Base-by-base conservation (phyloP, 1,284 basidiomycete species). In the Boletellus deceptivus region DNA sequence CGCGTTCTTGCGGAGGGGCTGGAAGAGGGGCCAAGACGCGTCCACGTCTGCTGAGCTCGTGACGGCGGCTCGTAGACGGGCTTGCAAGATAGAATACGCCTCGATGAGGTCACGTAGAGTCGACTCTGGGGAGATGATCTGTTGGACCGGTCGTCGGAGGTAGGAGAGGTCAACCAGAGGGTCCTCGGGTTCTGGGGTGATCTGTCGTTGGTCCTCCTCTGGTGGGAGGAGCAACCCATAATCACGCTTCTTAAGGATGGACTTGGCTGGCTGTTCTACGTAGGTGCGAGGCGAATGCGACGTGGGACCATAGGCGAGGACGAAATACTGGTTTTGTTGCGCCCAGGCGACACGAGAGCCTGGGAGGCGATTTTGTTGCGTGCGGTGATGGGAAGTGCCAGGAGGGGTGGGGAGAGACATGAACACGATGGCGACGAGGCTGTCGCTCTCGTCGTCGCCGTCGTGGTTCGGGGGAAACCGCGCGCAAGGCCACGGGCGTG, bases 101-200 rank as follows among this genome's bases (percentile, higher is more conserved):
- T 86, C 83, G 50, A 85, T 84, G 48, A 87, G 74, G 45, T 83
- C 79, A 41, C 72, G 71, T 40, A 83, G 66, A 24, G 75, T 69
- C 42, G 75, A 68, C 42, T 74, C 71, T 0, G 69, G 55, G 4
- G 77, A 72, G 17, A 86, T 65, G 42, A 91, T 83, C 42, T 71
- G 76, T 4, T 76, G 67, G 2, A 90, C 75, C 4, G 86, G 83
- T 25, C 74, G 72, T 17, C 75, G 74, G 24, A 91, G 77, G 59
- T 89, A 91, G 24, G 70, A 64, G 9, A 83, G 67, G 59, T 89
- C 75, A 10, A 73, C 72, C n/a, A 87, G 72, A 9, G 86, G 84
- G 59, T 84, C 79, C 2, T 71, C 68, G 6, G 89, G 88, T 57
- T 86, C 85, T 17, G 88, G 89, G 0, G 88, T 89, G 16, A 73